phyloP scores from a whole-genome alignment of 306 rosid genomes.

The Prunus davidiana region DNA sequence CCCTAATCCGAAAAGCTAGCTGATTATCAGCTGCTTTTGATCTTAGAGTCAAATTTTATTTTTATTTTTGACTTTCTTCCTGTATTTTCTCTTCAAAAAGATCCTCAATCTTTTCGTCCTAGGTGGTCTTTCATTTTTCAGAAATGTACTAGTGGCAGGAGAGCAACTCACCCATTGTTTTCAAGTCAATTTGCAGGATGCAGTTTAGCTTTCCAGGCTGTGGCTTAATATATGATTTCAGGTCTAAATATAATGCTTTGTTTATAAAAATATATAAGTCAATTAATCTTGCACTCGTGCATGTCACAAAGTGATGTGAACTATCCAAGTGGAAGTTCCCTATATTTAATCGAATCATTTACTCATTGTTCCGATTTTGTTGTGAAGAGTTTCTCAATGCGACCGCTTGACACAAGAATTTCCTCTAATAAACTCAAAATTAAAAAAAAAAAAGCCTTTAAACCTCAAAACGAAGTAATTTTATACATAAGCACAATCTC shows the following conservation, averaged over 20 bases:
- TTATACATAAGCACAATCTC: too few relatives aligned
- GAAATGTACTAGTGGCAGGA: background rate
- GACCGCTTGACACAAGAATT: too few relatives aligned
- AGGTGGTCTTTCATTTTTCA: background rate
- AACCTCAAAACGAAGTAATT: too few relatives aligned
- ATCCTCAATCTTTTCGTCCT: background rate
- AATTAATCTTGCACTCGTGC: background rate
- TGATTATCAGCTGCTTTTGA: constrained; percentile 12
- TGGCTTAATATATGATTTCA: background rate
- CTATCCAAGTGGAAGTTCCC: background rate
- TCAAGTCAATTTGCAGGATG: background rate
- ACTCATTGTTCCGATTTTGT: background rate
- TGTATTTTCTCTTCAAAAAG: background rate
- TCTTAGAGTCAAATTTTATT: background rate
- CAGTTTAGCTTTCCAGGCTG: background rate
- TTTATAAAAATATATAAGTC: background rate
- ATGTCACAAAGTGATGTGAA: background rate
- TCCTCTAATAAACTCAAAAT: too few relatives aligned
- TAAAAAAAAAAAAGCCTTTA: too few relatives aligned
- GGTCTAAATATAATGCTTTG: background rate
- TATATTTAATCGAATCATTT: background rate
- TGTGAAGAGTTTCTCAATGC: too few relatives aligned
- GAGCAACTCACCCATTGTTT: background rate
- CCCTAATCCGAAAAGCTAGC: background rate
- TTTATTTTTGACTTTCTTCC: background rate